Base-by-base conservation (phyloP, 2,329 filamentous ascomycete genomes). In the Mollisia scopiformis region DNA sequence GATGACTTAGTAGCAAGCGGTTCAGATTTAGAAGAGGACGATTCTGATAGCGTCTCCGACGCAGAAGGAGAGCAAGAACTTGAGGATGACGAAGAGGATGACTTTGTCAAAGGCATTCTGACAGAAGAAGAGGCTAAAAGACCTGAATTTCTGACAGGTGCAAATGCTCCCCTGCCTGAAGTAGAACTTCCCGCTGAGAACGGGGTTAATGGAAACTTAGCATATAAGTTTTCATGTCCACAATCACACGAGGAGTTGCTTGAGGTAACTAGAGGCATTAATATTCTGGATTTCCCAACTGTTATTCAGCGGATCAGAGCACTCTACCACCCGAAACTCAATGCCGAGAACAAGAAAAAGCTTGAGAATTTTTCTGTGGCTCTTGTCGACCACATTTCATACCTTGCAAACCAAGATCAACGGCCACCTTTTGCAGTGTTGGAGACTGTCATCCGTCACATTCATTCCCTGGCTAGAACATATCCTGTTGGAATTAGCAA, bases 221-320 rank as follows among this genome's bases (percentile, higher is more conserved):
- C 92, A 1, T 97, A 88, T 73, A 96, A 92, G 6, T 97, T 96
- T 71, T 82, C 87, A 11, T 99, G 95, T 72, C 95, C 95, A 1
- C 83, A 90, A 67, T 88, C 84, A 31, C 90, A 94, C 66, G 81
- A 85, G 11, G 89, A 96, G 68, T 82, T 99, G 49, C 76, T 93
- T 30, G 75, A 84, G 21, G 81, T 91, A 2, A 83, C 89, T 50
- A 80, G 85, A 54, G 78, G 81, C 41, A 82, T 93, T 39, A 77
- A 88, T 0, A 72, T 83, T 16, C 78, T 86, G 11, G 88, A 92
- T 69, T 77, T 94, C 1, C 89, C 93, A 0, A 90, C 85, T 0
- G 88, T 96, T 41, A 82, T 99, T 25, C 93, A 97, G 75, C 87
- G 94, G 62, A 95, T 99, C 69, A 88, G 95, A 76, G 90, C 93